Conservation (phyloP, 768 basidiomycete genomes). For the Pleurotus platypus region DNA sequence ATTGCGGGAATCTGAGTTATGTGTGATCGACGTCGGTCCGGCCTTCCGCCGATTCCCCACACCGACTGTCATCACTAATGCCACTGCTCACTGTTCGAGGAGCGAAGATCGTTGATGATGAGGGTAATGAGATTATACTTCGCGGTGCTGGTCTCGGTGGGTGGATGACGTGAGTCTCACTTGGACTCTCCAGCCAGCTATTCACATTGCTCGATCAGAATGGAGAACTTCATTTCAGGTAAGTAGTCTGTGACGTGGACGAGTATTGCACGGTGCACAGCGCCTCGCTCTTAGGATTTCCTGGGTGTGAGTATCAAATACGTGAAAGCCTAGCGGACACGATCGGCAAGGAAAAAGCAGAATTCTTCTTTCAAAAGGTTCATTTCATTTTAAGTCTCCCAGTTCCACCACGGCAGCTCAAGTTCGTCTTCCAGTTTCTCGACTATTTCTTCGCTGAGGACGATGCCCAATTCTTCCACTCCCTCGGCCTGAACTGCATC, state of each 20-base stretch:
- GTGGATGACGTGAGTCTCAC: conserved; percentile 74
- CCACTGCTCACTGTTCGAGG: conserved; percentile 56
- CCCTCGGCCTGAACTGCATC: conserved; percentile 77
- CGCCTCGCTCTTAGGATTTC: conserved; percentile 16
- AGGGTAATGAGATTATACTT: conserved; percentile 55
- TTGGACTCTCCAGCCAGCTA: background rate
- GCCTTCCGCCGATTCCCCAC: background rate
- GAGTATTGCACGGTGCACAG: too few relatives aligned
- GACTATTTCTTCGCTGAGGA: conserved; percentile 82
- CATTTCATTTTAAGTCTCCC: conserved; percentile 2
- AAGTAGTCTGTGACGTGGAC: background rate
- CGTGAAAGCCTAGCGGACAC: conserved; percentile 63
- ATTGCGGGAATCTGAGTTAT: too few relatives aligned
- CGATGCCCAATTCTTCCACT: conserved; percentile 76
- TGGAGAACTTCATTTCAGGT: conserved; percentile 79
- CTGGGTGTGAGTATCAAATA: conserved; percentile 80
- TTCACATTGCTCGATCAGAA: conserved; percentile 29
- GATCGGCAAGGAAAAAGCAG: conserved; percentile 65
- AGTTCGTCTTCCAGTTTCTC: conserved; percentile 54
- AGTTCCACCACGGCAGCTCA: conserved; percentile 15
- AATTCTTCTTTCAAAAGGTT: conserved; percentile 85
- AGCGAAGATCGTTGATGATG: conserved; percentile 54
- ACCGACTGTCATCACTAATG: conserved; percentile 23
- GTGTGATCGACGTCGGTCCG: background rate
- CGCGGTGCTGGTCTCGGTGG: conserved; percentile 78